Base-by-base conservation (phyloP, 2,329 filamentous ascomycete species). In the Talaromyces marneffei region DNA sequence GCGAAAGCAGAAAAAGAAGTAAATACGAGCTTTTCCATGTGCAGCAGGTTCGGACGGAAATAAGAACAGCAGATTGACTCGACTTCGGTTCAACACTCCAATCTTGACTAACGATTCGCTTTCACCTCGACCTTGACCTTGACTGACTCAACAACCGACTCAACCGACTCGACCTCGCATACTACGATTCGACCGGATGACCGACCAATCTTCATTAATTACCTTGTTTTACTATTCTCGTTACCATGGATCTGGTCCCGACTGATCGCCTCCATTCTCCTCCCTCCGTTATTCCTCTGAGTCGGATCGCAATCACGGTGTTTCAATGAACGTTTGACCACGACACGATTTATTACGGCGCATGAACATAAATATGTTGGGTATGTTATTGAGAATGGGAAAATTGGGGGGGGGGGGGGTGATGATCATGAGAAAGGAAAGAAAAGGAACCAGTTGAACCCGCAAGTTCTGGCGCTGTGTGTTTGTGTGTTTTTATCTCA, bases 1-100 rank as follows among this genome's bases (percentile, higher is more conserved):
- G 78, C 82, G 84, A 81, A 90, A 87, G 78, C 83, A 84, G 77
- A 86, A 87, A 78, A 83, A 85, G 79, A 87, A 87, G 81, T 84
- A 85, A 80, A 88, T 87, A 82, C 87, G 82, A 90, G 87, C 83
- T 84, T 83, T 82, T 78, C 78, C 81, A 82, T 85, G 80, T 84
- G 78, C 85, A 89, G 83, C 90, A 96, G 91, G 88, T 96, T 96
- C 88, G 91, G 91, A 83, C 90, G 92, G 81, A 91, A 91, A 89
- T 96, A 92, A 54, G 87, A 72, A 65, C 48, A 60, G 33, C 57
- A 59, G 25, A 44, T 56, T 57, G 58, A 60, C 52, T 29, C 37
- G 18, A 58, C 55, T 46, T 48, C 39, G 55, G 10, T 58, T 55
- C 16, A 25, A 55, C 35, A 55, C 20, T 4, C 33, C 52, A 35